phyloP scores from a whole-genome alignment of 352 stramenopile genomes.

The Pythium apleroticum region DNA sequence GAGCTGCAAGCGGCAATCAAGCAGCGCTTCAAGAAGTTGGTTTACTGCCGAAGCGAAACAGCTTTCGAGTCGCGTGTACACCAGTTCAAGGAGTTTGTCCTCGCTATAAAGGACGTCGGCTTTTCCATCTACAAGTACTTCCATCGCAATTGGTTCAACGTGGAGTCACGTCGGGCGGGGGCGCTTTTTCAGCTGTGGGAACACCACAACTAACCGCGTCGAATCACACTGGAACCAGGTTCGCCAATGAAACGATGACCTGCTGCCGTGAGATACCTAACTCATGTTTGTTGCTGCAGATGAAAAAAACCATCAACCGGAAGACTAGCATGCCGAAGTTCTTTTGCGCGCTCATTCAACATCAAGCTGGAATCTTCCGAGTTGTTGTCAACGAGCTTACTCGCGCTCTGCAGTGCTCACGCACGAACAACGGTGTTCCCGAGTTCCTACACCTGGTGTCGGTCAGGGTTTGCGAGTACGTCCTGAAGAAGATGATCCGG shows the following conservation, averaged over 20 bases:
- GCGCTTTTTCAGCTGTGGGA: slow-evolving; percentile 6
- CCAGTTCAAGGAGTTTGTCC: neutral
- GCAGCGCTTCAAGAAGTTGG: neutral
- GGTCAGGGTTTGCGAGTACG: neutral
- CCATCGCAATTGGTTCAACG: neutral
- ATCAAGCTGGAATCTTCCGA: slow-evolving; percentile 2
- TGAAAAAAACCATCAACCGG: neutral
- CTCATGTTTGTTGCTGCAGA: neutral
- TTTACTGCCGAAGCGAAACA: neutral
- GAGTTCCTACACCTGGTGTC: neutral
- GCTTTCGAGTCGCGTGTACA: neutral
- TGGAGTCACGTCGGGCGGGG: slow-evolving; percentile 16
- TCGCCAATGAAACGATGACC: no score
- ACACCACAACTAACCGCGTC: slow-evolving; percentile 15
- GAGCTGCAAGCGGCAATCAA: neutral
- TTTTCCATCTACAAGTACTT: slow-evolving; percentile 5
- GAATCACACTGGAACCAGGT: slow-evolving; percentile 17
- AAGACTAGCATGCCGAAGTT: slow-evolving; percentile 8
- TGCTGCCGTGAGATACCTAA: no score
- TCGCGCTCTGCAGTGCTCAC: neutral
- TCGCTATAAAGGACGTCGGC: neutral
- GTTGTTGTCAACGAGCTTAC: neutral
- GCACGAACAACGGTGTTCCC: slow-evolving; percentile 1
- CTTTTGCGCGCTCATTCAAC: neutral
- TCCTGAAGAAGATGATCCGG: neutral